phyloP scores from a whole-genome alignment of 495 filamentous ascomycete genomes.

The Penicilliopsis zonata region DNA sequence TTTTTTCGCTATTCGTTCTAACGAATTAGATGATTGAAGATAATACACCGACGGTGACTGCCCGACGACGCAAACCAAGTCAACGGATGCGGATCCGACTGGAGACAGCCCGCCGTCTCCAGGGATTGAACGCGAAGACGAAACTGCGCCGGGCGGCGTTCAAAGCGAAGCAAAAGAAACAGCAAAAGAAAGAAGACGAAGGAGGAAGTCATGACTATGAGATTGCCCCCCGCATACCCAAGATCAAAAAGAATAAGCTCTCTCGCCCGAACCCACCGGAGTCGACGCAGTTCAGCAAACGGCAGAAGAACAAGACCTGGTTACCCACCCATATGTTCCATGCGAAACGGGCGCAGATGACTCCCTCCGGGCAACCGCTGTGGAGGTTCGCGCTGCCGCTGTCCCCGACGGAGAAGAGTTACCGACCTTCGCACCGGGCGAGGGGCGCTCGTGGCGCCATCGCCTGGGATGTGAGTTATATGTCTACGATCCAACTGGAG shows the following conservation, averaged over 20 bases:
- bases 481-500: slow-evolving; percentile 71
- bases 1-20: slow-evolving; percentile 1
- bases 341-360: slow-evolving; percentile 84
- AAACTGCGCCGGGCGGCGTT: slow-evolving; percentile 34
- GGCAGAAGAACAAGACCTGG: slow-evolving; percentile 85
- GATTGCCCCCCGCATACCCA: slow-evolving; percentile 44
- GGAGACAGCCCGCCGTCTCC: slow-evolving; percentile 66
- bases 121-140: slow-evolving; percentile 44
- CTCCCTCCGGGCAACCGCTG: slow-evolving; percentile 58
- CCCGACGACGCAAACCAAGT: slow-evolving; percentile 57
- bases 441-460: slow-evolving; percentile 52
- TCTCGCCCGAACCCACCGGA: slow-evolving; percentile 52
- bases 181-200: slow-evolving; percentile 20
- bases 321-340: slow-evolving; percentile 91
- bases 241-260: slow-evolving; percentile 58
- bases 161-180: slow-evolving; percentile 21
- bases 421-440: slow-evolving; percentile 79
- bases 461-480: slow-evolving; percentile 93
- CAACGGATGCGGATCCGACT: slow-evolving; percentile 64
- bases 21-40: slow-evolving; percentile 60
- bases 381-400: slow-evolving; percentile 86
- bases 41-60: slow-evolving; percentile 75
- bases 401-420: slow-evolving; percentile 78
- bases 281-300: slow-evolving; percentile 69
- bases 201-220: slow-evolving; percentile 21